phyloP scores from a whole-genome alignment of 192 early-diverging fungal genomes.

The Backusella circina region DNA sequence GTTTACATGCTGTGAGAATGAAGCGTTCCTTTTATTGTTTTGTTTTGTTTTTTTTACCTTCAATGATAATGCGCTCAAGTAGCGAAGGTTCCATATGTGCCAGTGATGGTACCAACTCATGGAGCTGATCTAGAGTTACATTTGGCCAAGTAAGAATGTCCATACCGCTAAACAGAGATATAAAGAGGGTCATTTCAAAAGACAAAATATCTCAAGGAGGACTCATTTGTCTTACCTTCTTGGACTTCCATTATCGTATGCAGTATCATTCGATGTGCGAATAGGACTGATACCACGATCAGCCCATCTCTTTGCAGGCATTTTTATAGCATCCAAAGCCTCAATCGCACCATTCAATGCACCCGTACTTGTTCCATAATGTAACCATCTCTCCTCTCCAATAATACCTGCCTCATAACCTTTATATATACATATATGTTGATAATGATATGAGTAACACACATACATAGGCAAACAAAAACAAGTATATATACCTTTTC shows the following conservation, averaged over 20 bases:
- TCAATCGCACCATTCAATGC: slow-evolving; percentile 47
- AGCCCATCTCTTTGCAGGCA: slow-evolving; percentile 55
- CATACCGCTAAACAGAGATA: slow-evolving; percentile 36
- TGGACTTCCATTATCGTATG: slow-evolving; percentile 17
- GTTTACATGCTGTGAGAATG: not conserved
- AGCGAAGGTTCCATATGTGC: slow-evolving; percentile 46
- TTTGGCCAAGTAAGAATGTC: slow-evolving; percentile 46
- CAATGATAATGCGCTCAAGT: slow-evolving; percentile 54
- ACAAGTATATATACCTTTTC: slow-evolving; percentile 42
- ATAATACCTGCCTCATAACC: slow-evolving; percentile 53
- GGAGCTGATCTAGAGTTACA: slow-evolving; percentile 41
- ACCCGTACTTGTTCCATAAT: slow-evolving; percentile 38
- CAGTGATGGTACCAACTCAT: slow-evolving; percentile 54
- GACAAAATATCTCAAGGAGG: not conserved
- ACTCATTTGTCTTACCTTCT: slow-evolving; percentile 13
- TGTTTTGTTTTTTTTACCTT: slow-evolving; percentile 34
- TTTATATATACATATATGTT: not conserved
- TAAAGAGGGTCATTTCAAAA: not conserved
- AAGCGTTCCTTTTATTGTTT: not conserved
- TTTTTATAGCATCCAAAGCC: slow-evolving; percentile 42
- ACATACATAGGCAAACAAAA: not conserved
- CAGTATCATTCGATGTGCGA: not conserved
- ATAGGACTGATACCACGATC: slow-evolving; percentile 29
- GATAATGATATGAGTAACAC: not conserved
- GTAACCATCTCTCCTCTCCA: slow-evolving; percentile 43